Conservation (phyloP, 768 basidiomycete genomes). For the Leccinum olivaceopallidum region DNA sequence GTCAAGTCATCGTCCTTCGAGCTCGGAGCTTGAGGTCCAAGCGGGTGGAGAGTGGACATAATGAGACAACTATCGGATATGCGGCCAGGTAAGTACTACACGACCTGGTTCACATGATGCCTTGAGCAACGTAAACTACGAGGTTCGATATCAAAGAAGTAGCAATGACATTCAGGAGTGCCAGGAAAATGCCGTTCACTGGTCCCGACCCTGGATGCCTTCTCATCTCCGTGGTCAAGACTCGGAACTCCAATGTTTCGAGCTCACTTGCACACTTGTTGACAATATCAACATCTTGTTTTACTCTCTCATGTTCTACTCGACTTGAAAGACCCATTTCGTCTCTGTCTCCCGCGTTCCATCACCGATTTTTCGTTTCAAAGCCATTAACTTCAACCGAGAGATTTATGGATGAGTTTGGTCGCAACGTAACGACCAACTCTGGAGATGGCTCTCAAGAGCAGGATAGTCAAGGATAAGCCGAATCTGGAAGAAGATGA, state of each 20-base stretch:
- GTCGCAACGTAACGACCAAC: slow-evolving; percentile 1
- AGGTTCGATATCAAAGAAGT: neutral
- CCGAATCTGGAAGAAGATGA: neutral
- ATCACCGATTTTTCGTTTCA: neutral
- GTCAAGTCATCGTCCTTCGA: neutral
- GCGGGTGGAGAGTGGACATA: neutral
- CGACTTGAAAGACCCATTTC: slow-evolving; percentile 1
- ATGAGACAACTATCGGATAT: neutral
- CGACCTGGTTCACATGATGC: neutral
- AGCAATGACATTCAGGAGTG: neutral
- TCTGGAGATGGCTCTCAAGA: neutral
- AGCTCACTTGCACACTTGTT: neutral
- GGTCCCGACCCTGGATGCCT: neutral
- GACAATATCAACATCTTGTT: slow-evolving; percentile 3
- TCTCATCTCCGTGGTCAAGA: slow-evolving; percentile 6
- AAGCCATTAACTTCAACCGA: neutral
- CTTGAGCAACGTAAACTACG: neutral
- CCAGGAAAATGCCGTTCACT: neutral
- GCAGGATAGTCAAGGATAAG: slow-evolving; percentile 3
- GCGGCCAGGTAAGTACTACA: neutral
- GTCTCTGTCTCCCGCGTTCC: neutral
- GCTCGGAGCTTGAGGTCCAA: neutral
- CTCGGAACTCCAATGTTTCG: neutral
- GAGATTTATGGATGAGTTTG: neutral
- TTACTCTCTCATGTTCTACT: neutral